phyloP scores from a whole-genome alignment of 176 grass and related monocot species.

The Oryza longistaminata region DNA sequence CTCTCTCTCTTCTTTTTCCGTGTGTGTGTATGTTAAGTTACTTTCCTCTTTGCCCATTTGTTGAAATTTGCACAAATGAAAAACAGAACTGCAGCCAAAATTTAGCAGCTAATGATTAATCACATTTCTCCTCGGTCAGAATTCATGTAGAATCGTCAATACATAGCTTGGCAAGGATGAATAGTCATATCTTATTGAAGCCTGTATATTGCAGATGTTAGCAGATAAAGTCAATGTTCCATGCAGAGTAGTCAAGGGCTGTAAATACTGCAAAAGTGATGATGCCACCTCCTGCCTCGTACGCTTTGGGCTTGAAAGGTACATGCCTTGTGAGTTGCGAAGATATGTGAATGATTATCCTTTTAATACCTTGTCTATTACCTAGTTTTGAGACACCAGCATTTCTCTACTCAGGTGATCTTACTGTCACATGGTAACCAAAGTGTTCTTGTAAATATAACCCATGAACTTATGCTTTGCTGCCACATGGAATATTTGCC shows the following conservation, averaged over 20 bases:
- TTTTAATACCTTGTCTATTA: neutral
- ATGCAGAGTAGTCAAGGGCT: slow-evolving; percentile 94
- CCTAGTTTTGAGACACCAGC: neutral
- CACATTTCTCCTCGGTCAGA: neutral
- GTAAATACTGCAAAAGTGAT: slow-evolving; percentile 88
- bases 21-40: neutral
- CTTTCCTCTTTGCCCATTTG: slow-evolving; percentile 15
- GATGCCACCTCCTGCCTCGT: slow-evolving; percentile 88
- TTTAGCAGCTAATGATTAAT: neutral
- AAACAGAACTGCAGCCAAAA: neutral
- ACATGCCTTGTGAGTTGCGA: slow-evolving; percentile 13
- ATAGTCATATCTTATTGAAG: neutral
- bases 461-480: neutral
- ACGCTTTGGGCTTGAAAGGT: slow-evolving; percentile 95
- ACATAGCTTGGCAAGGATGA: neutral
- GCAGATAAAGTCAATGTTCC: slow-evolving; percentile 85
- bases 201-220: slow-evolving; percentile 57
- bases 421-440: neutral
- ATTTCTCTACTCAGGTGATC: neutral
- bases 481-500: neutral
- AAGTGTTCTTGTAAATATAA: slow-evolving; percentile 8
- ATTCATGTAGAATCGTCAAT: neutral
- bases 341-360: slow-evolving; percentile 3
- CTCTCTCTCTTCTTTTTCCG: neutral
- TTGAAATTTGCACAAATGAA: slow-evolving; percentile 13